These are phyloP conservation scores for Umbilicus rupestris DNA, from an alignment of 164 flowering plant species.

Conservation along the genomic window DNA sequence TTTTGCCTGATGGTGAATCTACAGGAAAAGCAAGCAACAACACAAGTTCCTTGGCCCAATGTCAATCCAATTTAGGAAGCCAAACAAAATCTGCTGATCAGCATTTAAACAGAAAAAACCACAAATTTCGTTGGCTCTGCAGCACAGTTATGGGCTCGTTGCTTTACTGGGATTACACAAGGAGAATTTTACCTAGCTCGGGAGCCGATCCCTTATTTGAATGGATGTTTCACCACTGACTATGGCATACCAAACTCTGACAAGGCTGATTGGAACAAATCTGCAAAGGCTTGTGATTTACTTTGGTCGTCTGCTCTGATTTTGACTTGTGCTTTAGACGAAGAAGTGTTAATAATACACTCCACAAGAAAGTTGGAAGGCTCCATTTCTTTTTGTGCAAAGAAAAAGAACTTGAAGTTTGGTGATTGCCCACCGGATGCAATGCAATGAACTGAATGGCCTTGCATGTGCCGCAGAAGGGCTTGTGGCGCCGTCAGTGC, in stretches of 20 bases:
- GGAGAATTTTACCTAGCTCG: neutral
- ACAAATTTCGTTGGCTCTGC: no score
- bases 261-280: slow-evolving; percentile 62
- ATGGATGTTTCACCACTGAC: neutral
- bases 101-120: no score
- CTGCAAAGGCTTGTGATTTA: slow-evolving; percentile 53
- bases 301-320: slow-evolving; percentile 86
- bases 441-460: slow-evolving; percentile 76
- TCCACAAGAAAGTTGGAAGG: slow-evolving; percentile 65
- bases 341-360: slow-evolving; percentile 76
- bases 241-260: slow-evolving; percentile 46
- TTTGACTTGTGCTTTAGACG: slow-evolving; percentile 70
- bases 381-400: slow-evolving; percentile 78
- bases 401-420: slow-evolving; percentile 93
- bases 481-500: slow-evolving; percentile 66
- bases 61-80: no score
- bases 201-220: neutral
- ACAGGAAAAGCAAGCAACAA: no score
- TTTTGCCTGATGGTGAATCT: no score
- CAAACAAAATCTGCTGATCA: no score
- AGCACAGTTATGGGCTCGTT: no score
- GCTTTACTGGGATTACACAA: neutral
- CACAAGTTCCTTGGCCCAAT: no score
- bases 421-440: slow-evolving; percentile 98
- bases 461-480: slow-evolving; percentile 79